A percentile compares a stretch with the other conserved stretches of the same genome.
Evolutionary conservation across 1,284 basidiomycete species (phyloP).

Genomic region (Wallemia mellicola): DNA sequence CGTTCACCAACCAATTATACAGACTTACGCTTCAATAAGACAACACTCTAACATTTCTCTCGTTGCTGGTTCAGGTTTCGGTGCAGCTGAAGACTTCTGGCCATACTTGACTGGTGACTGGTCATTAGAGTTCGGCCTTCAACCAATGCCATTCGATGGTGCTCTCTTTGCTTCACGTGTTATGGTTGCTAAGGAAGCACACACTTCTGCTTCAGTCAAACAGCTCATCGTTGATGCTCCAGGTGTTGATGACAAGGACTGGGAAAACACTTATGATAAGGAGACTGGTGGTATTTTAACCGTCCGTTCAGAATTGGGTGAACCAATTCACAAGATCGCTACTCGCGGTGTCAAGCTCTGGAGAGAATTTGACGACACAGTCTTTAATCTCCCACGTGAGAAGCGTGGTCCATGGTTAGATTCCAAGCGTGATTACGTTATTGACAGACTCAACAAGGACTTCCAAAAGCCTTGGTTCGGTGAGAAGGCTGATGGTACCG

Average conservation of each 20-base stretch:
- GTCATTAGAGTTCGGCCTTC: conserved; percentile 54
- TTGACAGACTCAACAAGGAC: conserved; percentile 72
- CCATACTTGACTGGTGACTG: conserved; percentile 91
- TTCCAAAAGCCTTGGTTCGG: conserved; percentile 95
- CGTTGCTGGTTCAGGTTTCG: conserved; percentile 89
- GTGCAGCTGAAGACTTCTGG: conserved; percentile 81
- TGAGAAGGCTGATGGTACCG: conserved; percentile 62
- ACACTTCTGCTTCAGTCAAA: conserved; percentile 78
- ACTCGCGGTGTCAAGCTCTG: conserved; percentile 86
- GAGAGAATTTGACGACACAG: conserved; percentile 90
- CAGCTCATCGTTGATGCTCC: conserved; percentile 76
- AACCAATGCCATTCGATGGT: conserved; percentile 98
- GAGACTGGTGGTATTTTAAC: conserved; percentile 88
- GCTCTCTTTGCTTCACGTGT: conserved; percentile 85
- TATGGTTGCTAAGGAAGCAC: conserved; percentile 95
- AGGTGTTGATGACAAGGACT: conserved; percentile 68
- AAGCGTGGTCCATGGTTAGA: conserved; percentile 68
- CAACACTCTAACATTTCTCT: conserved; percentile 65
- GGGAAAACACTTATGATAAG: conserved; percentile 86
- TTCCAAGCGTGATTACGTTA: conserved; percentile 64
- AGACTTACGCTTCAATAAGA: conserved; percentile 69
- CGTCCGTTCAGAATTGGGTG: conserved; percentile 87
- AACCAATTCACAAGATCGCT: conserved; percentile 96
- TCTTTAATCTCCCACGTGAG: conserved; percentile 82
- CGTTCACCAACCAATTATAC: conserved; percentile 82